Evolutionary conservation across 805 yeast species (phyloP).

Genomic region (Torulaspora gathmanii): DNA sequence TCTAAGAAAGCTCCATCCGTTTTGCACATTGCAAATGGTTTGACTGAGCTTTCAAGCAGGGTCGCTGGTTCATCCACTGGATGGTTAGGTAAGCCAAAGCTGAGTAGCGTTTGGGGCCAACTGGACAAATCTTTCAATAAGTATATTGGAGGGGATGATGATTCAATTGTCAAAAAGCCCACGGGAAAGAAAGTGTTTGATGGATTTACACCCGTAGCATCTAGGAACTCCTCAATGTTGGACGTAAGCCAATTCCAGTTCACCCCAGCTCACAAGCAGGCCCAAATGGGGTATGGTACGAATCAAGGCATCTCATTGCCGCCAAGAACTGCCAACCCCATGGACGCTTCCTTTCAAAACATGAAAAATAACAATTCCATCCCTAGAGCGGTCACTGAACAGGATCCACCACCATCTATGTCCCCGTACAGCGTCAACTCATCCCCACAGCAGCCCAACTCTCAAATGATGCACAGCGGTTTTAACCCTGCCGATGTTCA

Average conservation of each 20-base stretch:
- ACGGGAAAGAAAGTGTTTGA: constrained; percentile 56
- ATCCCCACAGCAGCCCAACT: constrained; percentile 16
- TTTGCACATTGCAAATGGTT: constrained; percentile 32
- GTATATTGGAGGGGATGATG: constrained; percentile 84
- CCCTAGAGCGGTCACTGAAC: constrained; percentile 4
- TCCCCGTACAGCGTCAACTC: constrained; percentile 16
- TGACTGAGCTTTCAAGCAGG: constrained; percentile 43
- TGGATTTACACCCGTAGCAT: constrained; percentile 64
- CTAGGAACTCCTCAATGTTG: constrained; percentile 47
- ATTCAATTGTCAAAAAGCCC: constrained; percentile 36
- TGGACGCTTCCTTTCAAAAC: not conserved
- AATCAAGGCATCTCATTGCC: constrained; percentile 2
- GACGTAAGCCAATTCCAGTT: constrained; percentile 34
- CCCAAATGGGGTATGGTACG: constrained; percentile 6
- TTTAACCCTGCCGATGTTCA: constrained; percentile 3
- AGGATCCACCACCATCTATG: constrained; percentile 6
- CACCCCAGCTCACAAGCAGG: constrained; percentile 19
- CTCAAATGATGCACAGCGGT: constrained; percentile 1
- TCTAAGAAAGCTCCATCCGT: constrained; percentile 37
- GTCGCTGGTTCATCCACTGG: constrained; percentile 50
- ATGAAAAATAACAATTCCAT: not conserved
- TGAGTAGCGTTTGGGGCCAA: constrained; percentile 86
- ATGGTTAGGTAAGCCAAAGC: constrained; percentile 75
- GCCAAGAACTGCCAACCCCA: constrained; percentile 6
- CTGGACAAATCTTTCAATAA: constrained; percentile 73